phyloP scores from a whole-genome alignment of 805 yeast species.

The Dipodascopsis tothii region DNA sequence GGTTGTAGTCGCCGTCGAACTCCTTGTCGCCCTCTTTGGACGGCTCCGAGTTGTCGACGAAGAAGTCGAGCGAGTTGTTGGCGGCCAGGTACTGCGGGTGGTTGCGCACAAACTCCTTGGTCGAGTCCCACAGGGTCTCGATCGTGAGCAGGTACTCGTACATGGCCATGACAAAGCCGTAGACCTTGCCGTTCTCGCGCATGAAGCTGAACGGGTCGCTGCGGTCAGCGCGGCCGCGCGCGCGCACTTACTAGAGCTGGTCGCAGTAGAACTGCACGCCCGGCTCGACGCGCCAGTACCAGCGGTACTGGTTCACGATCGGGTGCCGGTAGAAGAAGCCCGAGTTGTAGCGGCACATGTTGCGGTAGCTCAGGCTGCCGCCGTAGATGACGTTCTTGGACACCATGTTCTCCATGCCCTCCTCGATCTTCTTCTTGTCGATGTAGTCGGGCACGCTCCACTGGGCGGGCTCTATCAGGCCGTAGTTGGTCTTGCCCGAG shows the following conservation, averaged over 20 bases:
- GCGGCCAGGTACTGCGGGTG: conserved; percentile 57
- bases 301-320: conserved; percentile 64
- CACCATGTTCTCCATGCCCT: conserved; percentile 39
- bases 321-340: conserved; percentile 83
- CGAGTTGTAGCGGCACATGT: conserved; percentile 92
- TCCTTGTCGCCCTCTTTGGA: conserved; percentile 42
- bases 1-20: conserved; percentile 58
- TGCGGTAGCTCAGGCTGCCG: conserved; percentile 60
- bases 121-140: conserved; percentile 71
- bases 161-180: conserved; percentile 79
- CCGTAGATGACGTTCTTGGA: conserved; percentile 54
- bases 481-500: conserved; percentile 65
- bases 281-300: conserved; percentile 94
- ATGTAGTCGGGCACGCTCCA: conserved; percentile 76
- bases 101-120: conserved; percentile 55
- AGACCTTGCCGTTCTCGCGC: conserved; percentile 67
- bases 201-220: conserved; percentile 76
- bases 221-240: conserved; percentile 2
- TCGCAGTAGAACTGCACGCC: conserved; percentile 84
- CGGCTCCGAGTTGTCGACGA: conserved; percentile 44
- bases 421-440: conserved; percentile 48
- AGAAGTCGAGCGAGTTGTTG: conserved; percentile 52
- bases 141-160: conserved; percentile 80
- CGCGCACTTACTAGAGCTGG: conserved; percentile 24
- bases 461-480: conserved; percentile 62